Percentiles rank a stretch among this genome's conserved stretches.
phyloP scores from a whole-genome alignment of 2,329 filamentous ascomycete genomes.

The Lachnellula occidentalis region DNA sequence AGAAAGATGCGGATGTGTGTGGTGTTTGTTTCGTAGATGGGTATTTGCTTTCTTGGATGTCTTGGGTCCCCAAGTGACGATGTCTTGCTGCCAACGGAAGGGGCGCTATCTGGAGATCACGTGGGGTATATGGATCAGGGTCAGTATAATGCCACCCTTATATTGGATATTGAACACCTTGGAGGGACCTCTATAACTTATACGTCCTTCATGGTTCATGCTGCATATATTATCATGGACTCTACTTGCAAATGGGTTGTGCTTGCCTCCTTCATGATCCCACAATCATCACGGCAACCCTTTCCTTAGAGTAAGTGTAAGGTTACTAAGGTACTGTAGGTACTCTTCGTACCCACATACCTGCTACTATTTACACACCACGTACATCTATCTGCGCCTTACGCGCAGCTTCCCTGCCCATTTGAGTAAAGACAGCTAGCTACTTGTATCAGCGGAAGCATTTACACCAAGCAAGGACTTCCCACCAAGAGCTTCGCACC shows the following conservation, averaged over 20 bases:
- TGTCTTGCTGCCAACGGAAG: not conserved
- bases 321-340: too few species aligned
- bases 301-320: too few species aligned
- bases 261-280: too few species aligned
- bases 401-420: not conserved
- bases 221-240: too few species aligned
- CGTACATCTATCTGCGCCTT: not conserved
- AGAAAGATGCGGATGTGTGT: constrained; percentile 2
- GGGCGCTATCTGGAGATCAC: constrained; percentile 1
- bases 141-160: not conserved
- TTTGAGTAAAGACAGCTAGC: not conserved
- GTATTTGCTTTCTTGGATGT: not conserved
- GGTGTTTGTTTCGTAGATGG: not conserved
- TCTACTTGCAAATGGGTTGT: too few species aligned
- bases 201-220: too few species aligned
- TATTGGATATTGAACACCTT: not conserved
- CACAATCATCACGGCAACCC: too few species aligned
- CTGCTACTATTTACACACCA: too few species aligned
- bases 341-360: too few species aligned
- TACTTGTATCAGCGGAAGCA: not conserved
- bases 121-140: constrained; percentile 7
- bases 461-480: not conserved
- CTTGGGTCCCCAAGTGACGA: not conserved
- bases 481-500: not conserved
- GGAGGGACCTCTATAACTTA: too few species aligned